Evolutionary conservation across 257 asterid genomes (phyloP), one percentile per base, ranked within the genome.

Genomic region (Eucommia ulmoides): DNA sequence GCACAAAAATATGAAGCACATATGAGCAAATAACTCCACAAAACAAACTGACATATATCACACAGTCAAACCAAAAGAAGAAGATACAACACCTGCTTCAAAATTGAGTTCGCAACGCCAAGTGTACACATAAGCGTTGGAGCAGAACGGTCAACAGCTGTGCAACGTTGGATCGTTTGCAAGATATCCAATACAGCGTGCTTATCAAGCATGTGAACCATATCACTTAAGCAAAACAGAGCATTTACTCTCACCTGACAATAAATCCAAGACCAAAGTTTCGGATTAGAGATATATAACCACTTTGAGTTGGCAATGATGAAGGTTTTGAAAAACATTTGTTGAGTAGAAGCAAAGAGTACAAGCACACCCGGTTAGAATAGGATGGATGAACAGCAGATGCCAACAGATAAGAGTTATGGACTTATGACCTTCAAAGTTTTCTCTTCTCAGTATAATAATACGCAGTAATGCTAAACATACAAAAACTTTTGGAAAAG

Each of bases 101-200:
- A 57, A 63, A 86, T 69, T 55, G 95, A 75, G 68, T 86, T 91
- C 52, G 94, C 96, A 44, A 86, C 80, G 23, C 94, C 94, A 56
- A 91, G 99, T 60, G 96, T 91, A 65, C 96, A 83, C 99, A 91
- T 91, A 22, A 91, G 95, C 59, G 99, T 91, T 49, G 99, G 99
- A 63, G 99, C 82, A 71, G 99, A 86, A 74, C 74, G 96, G 64
- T 91, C 99, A 65, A 91, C 99, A 45, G 95, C 84, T 22, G 96
- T 83, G 72, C 99, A 91, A 24, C 93, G 75, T 58, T 91, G 95
- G 61, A 91, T 72, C 20, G 99, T 86, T 60, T 86, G 96, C 74
- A 86, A 61, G 58, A 86, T 74, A 19, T 86, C 96, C 63, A 75
- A 45, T 60, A 74, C 83, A 59, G 93, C 83, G 56, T 47, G 63